Evolutionary conservation across 345 rosid genomes (phyloP).

Genomic region (Salix exigua): DNA sequence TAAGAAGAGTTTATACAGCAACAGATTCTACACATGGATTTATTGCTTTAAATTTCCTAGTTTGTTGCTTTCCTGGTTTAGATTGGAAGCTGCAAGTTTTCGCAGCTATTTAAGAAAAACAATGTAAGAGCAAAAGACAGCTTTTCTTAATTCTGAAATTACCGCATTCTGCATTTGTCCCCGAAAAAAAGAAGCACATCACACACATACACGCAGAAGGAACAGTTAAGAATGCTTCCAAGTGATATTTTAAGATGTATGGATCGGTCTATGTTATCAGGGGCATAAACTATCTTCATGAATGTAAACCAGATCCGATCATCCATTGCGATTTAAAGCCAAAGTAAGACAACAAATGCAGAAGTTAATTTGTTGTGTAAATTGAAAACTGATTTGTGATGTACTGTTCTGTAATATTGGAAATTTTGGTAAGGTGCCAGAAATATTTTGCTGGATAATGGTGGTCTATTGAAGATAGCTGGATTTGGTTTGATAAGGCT

Average conservation of each 20-base stretch:
- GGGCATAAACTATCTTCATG: constrained; percentile 63
- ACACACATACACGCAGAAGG: too few species aligned
- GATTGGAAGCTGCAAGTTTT: too few species aligned
- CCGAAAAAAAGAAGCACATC: too few species aligned
- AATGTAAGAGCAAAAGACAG: too few species aligned
- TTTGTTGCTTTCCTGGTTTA: too few species aligned
- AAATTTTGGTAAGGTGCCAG: constrained; percentile 98
- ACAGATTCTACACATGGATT: too few species aligned
- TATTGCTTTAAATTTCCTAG: too few species aligned
- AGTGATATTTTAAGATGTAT: neutral
- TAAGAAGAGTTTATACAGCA: too few species aligned
- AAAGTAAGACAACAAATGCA: constrained; percentile 73
- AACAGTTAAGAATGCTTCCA: neutral
- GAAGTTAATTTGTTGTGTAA: constrained; percentile 29
- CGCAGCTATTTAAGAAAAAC: too few species aligned
- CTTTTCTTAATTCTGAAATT: too few species aligned
- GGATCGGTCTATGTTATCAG: constrained; percentile 41
- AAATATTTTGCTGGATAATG: constrained; percentile 94
- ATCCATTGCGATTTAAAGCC: constrained; percentile 89
- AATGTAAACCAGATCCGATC: constrained; percentile 80
- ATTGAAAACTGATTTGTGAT: constrained; percentile 14
- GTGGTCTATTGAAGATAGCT: constrained; percentile 77
- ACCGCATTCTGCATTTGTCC: too few species aligned
- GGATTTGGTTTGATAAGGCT: constrained; percentile 91
- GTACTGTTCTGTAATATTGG: constrained; percentile 60